Evolutionary conservation across 163 green algal species (phyloP).

Genomic region (Chloromonas sp.): DNA sequence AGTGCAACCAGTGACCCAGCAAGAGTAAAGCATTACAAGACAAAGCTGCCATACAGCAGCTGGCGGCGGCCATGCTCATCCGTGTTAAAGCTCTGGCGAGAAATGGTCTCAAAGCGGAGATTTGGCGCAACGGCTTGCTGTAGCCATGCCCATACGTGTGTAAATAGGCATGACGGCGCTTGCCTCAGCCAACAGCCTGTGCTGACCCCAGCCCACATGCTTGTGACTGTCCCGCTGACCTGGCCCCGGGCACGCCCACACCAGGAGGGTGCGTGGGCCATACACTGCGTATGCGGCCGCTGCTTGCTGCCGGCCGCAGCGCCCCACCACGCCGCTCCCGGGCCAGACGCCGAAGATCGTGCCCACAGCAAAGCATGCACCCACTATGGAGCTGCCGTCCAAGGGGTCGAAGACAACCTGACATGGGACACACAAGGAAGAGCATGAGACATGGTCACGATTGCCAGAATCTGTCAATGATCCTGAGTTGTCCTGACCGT

Average conservation of each 20-base stretch:
- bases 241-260: constrained; percentile 16
- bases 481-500: not conserved
- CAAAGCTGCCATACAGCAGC: no score
- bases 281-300: constrained; percentile 75
- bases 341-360: constrained; percentile 91
- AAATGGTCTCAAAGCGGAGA: no score
- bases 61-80: no score
- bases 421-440: not conserved
- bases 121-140: no score
- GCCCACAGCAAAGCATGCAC: constrained; percentile 72
- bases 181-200: no score
- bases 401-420: constrained; percentile 82
- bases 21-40: no score
- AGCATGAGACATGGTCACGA: not conserved
- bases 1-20: no score
- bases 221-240: no score
- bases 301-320: constrained; percentile 61
- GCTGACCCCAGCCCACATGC: no score
- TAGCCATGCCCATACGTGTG: no score
- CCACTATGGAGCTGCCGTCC: constrained; percentile 73
- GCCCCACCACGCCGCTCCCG: constrained; percentile 63
- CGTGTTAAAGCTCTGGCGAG: no score
- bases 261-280: constrained; percentile 66
- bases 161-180: no score
- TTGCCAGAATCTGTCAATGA: not conserved